Conservation (phyloP, 768 basidiomycete species). For the Tylopilus rubrobrunneus region DNA sequence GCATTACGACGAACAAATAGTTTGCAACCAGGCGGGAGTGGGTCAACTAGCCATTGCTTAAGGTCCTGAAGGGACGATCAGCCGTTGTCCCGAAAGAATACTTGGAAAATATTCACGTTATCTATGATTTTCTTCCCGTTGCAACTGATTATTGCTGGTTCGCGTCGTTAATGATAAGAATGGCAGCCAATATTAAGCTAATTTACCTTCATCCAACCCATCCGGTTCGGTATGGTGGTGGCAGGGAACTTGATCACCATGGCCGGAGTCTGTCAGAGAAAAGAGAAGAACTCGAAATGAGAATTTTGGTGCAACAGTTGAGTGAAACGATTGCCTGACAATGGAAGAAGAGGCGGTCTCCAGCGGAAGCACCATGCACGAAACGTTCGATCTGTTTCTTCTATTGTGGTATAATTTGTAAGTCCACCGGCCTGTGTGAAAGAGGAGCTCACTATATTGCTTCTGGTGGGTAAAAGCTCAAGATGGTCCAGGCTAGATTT, state of each 20-base stretch:
- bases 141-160: constrained; percentile 11
- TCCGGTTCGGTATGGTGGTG: constrained; percentile 45
- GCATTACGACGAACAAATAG: constrained; percentile 22
- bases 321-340: constrained; percentile 33
- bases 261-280: constrained; percentile 42
- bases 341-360: constrained; percentile 56
- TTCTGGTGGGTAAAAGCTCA: constrained; percentile 37
- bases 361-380: constrained; percentile 39
- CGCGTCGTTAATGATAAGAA: background rate
- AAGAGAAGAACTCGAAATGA: background rate
- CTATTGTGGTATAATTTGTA: constrained; percentile 25
- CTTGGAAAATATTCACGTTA: constrained; percentile 12
- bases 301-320: background rate
- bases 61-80: constrained; percentile 16
- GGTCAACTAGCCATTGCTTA: constrained; percentile 21
- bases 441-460: constrained; percentile 40
- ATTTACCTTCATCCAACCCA: constrained; percentile 49
- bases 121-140: constrained; percentile 17
- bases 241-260: constrained; percentile 43
- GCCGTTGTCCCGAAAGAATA: constrained; percentile 28
- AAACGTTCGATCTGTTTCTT: constrained; percentile 40
- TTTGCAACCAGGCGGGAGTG: constrained; percentile 26
- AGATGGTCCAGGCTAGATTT: constrained; percentile 17
- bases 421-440: background rate
- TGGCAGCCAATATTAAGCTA: background rate